Evolutionary conservation across 179 eudicot genomes (phyloP).

Genomic region (Pouteria campechiana): DNA sequence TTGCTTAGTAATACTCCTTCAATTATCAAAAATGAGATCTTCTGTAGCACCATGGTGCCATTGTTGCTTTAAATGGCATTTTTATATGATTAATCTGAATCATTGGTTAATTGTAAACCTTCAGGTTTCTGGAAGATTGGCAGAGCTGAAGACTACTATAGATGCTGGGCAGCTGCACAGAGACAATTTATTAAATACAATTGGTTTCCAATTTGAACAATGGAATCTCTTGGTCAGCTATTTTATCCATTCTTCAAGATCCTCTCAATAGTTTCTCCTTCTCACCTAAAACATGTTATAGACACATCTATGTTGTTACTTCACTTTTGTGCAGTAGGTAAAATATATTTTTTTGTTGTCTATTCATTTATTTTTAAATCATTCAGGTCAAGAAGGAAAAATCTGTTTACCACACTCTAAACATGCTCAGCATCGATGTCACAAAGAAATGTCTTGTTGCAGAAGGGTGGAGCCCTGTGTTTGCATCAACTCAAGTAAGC

Average conservation of each 20-base stretch:
- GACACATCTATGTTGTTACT: not conserved
- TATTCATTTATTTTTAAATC: not conserved
- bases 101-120: constrained; percentile 3
- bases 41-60: not conserved
- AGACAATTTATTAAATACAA: constrained; percentile 37
- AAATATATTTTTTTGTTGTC: not conserved
- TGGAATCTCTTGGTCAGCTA: constrained; percentile 64
- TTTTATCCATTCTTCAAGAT: not conserved
- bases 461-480: constrained; percentile 81
- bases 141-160: constrained; percentile 71
- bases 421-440: constrained; percentile 78
- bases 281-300: constrained; percentile 3
- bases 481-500: constrained; percentile 49
- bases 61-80: not conserved
- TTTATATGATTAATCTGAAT: not conserved
- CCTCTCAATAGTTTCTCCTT: constrained; percentile 1
- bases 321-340: not conserved
- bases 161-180: constrained; percentile 63
- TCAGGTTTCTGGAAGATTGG: constrained; percentile 63
- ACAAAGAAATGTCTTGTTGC: constrained; percentile 75
- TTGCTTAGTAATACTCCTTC: not conserved
- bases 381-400: constrained; percentile 53
- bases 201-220: constrained; percentile 55
- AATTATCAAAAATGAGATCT: not conserved
- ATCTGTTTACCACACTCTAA: constrained; percentile 44